Evolutionary conservation across 2,329 filamentous ascomycete species (phyloP).

Genomic region (Calonectria leucothoes): DNA sequence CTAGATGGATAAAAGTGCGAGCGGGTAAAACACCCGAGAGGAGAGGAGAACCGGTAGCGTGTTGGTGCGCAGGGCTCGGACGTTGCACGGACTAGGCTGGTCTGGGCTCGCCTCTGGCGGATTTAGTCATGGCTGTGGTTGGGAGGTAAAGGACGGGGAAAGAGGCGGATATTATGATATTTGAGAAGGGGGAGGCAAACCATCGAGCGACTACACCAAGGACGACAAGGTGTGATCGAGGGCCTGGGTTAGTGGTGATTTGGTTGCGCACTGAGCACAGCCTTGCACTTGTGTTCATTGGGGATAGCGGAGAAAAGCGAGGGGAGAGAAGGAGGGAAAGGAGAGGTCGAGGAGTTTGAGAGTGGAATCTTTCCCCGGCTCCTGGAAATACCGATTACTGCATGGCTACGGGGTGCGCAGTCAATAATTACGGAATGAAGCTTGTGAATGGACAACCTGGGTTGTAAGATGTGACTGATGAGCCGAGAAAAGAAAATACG

Average conservation of each 20-base stretch:
- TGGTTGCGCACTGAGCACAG: too few species aligned
- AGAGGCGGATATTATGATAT: neutral
- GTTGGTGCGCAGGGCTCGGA: neutral
- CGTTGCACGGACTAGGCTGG: conserved; percentile 6
- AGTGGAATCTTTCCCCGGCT: neutral
- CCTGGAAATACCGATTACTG: neutral
- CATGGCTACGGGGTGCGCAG: too few species aligned
- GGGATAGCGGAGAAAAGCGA: neutral
- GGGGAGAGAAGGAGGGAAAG: neutral
- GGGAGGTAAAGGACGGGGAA: neutral
- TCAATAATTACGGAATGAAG: neutral
- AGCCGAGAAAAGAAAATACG: neutral
- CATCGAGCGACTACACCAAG: neutral
- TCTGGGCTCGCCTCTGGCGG: neutral
- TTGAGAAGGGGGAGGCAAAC: neutral
- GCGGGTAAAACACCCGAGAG: conserved; percentile 19
- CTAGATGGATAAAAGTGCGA: conserved; percentile 5
- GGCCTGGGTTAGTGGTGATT: neutral
- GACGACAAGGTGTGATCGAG: neutral
- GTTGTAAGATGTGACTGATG: neutral
- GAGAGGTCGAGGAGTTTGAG: neutral
- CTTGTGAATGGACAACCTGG: too few species aligned
- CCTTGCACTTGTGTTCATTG: neutral
- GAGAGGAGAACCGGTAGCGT: neutral
- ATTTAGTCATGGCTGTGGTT: neutral